phyloP scores from a whole-genome alignment of 805 yeast species.

The Dipodascopsis tothii region DNA sequence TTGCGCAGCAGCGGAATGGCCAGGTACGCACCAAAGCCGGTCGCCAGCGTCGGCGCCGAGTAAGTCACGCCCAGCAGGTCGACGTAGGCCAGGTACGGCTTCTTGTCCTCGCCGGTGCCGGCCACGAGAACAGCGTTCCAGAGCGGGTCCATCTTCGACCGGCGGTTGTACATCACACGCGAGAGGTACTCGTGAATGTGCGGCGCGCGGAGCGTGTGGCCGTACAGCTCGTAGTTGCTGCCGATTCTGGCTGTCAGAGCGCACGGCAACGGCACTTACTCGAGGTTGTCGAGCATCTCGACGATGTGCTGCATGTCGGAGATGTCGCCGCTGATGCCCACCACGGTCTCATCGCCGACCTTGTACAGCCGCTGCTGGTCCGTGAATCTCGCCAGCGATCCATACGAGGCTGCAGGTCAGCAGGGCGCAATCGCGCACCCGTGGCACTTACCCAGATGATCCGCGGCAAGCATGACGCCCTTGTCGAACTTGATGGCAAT shows the following conservation, averaged over 20 bases:
- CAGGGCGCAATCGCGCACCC: not conserved
- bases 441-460: constrained; percentile 57
- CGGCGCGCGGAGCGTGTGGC: constrained; percentile 68
- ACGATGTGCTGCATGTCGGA: constrained; percentile 85
- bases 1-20: constrained; percentile 89
- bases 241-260: constrained; percentile 37
- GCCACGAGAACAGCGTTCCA: constrained; percentile 94
- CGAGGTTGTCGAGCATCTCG: constrained; percentile 68
- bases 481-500: constrained; percentile 81
- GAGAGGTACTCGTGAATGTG: constrained; percentile 83
- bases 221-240: constrained; percentile 66
- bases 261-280: constrained; percentile 26
- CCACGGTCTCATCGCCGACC: constrained; percentile 80
- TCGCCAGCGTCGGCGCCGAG: constrained; percentile 79
- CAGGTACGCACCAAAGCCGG: constrained; percentile 93
- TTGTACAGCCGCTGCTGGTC: constrained; percentile 76
- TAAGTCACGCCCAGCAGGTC: constrained; percentile 89
- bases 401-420: constrained; percentile 56
- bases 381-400: constrained; percentile 80
- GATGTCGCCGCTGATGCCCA: constrained; percentile 90
- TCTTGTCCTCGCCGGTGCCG: constrained; percentile 65
- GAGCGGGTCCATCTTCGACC: constrained; percentile 89
- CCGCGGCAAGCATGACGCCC: constrained; percentile 93
- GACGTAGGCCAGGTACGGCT: constrained; percentile 75
- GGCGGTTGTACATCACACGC: constrained; percentile 73